Conservation (phyloP, 2,329 filamentous ascomycete species). For the Torrubiellomyces zombiae region DNA sequence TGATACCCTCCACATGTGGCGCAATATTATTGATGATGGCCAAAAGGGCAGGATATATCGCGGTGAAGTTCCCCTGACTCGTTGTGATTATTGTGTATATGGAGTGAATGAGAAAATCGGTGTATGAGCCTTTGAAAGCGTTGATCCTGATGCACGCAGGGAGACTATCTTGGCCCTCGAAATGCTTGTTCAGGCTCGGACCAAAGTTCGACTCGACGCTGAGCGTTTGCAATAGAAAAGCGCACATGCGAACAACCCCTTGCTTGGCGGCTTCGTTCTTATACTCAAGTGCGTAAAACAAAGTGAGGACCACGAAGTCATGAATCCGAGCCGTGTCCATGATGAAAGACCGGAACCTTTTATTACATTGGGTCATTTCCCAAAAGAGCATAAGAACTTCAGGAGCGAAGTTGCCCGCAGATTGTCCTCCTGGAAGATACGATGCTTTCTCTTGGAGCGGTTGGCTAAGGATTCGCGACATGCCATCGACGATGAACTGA, state of each 20-base stretch:
- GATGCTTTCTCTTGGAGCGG: constrained; percentile 78
- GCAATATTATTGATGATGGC: constrained; percentile 90
- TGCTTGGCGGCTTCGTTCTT: constrained; percentile 76
- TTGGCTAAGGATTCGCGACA: constrained; percentile 82
- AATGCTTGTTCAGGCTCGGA: constrained; percentile 72
- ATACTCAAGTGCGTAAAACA: constrained; percentile 88
- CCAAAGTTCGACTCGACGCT: constrained; percentile 89
- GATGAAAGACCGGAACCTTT: constrained; percentile 88
- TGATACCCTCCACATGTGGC: constrained; percentile 65
- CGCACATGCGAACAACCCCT: constrained; percentile 87
- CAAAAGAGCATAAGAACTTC: constrained; percentile 97
- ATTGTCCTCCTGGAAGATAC: constrained; percentile 73
- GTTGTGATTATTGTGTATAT: constrained; percentile 84
- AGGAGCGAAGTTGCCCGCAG: constrained; percentile 69
- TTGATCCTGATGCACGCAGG: constrained; percentile 66
- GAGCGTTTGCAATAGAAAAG: constrained; percentile 89
- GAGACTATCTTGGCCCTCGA: constrained; percentile 76
- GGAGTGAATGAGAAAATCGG: constrained; percentile 87
- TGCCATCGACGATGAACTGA: constrained; percentile 89
- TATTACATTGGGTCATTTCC: constrained; percentile 96
- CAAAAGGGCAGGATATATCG: constrained; percentile 80
- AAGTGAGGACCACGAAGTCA: constrained; percentile 76
- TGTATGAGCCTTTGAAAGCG: constrained; percentile 79
- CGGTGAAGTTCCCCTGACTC: constrained; percentile 77
- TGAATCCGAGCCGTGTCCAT: constrained; percentile 88